Evolutionary conservation across 345 rosid genomes (phyloP).

Genomic region (Populus deltoides): DNA sequence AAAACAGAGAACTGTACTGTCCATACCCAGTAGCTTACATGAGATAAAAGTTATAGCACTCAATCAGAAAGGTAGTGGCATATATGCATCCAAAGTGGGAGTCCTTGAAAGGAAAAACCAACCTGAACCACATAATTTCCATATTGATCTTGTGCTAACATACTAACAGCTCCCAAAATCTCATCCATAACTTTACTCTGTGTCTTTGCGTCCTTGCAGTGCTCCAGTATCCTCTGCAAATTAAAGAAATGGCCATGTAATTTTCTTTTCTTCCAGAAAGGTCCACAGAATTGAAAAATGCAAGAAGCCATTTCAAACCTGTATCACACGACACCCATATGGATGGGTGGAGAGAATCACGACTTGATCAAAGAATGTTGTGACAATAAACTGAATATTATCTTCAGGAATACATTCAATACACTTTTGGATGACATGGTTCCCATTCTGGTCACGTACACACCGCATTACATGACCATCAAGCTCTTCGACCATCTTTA

Average conservation of each 20-base stretch:
- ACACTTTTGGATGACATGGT: conserved; percentile 96
- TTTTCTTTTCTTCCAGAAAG: neutral
- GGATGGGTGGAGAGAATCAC: conserved; percentile 86
- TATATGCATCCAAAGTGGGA: neutral
- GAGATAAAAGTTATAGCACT: neutral
- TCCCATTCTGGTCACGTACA: conserved; percentile 96
- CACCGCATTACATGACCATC: conserved; percentile 93
- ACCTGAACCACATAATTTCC: conserved; percentile 99
- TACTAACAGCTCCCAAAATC: conserved; percentile 67
- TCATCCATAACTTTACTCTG: conserved; percentile 85
- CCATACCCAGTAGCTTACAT: neutral
- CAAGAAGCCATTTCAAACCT: conserved; percentile 41
- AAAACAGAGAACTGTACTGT: neutral
- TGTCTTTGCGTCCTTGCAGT: conserved; percentile 66
- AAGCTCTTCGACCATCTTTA: conserved; percentile 84
- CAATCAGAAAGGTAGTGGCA: neutral
- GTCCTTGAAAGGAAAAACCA: conserved; percentile 14
- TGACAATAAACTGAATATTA: conserved; percentile 68
- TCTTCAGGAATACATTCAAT: conserved; percentile 93
- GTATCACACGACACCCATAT: conserved; percentile 94
- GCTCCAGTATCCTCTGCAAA: conserved; percentile 83
- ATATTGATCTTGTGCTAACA: conserved; percentile 96
- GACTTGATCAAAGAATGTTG: conserved; percentile 84
- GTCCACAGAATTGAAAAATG: neutral
- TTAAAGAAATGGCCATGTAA: neutral